Evolutionary conservation across 1,284 basidiomycete genomes (phyloP).

Genomic region (Ceratobasidium sp.): DNA sequence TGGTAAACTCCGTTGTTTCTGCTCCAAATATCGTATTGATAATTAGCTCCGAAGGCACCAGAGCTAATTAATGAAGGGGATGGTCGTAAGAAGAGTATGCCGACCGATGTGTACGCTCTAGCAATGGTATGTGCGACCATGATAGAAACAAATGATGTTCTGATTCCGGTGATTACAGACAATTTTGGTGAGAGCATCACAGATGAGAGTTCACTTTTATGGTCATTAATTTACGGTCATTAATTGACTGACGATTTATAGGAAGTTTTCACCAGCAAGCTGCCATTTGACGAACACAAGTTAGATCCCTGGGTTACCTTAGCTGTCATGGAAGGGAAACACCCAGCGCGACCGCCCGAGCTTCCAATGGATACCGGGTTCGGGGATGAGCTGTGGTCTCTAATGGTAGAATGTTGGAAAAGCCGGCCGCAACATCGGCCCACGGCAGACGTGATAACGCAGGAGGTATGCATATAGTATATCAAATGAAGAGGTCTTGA

Average conservation of each 20-base stretch:
- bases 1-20: too few species aligned
- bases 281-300: neutral
- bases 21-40: too few species aligned
- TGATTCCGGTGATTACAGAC: too few species aligned
- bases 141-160: too few species aligned
- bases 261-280: neutral
- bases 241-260: too few species aligned
- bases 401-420: neutral
- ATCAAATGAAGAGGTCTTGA: too few species aligned
- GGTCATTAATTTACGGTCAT: too few species aligned
- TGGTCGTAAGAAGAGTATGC: too few species aligned
- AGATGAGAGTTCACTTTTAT: too few species aligned
- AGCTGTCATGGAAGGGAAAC: neutral
- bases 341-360: neutral
- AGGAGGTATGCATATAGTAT: too few species aligned
- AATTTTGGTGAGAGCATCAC: too few species aligned
- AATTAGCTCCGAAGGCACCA: neutral
- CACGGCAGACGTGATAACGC: too few species aligned
- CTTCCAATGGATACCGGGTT: neutral
- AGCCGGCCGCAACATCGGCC: neutral
- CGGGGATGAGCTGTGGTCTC: neutral
- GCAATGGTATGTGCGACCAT: constrained; percentile 23
- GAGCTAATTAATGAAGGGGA: neutral
- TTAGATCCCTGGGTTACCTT: neutral
- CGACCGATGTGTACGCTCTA: constrained; percentile 2